A percentile compares a stretch with the other conserved stretches of the same genome.
Evolutionary conservation across 768 basidiomycete genomes (phyloP).

Genomic region (Holtermanniella nyarrowii): DNA sequence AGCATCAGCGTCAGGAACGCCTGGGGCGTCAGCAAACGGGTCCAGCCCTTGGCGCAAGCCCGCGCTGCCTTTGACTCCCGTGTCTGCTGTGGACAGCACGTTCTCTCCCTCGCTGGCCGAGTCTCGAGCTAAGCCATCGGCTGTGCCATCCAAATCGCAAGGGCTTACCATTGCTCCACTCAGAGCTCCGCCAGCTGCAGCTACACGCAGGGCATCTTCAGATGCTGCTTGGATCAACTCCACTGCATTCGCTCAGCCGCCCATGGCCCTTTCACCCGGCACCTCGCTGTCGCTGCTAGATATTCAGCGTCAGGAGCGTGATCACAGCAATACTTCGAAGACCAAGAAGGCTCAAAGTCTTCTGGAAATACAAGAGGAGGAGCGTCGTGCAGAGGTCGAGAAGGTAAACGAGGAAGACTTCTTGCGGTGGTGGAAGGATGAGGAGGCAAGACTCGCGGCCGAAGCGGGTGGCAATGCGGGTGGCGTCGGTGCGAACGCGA

Average conservation of each 20-base stretch:
- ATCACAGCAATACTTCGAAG: conserved; percentile 43
- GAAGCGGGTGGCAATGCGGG: not conserved
- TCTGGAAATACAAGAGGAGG: conserved; percentile 74
- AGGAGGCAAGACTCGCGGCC: conserved; percentile 42
- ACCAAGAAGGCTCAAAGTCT: conserved; percentile 52
- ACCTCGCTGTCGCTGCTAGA: conserved; percentile 56
- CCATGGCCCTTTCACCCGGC: conserved; percentile 17
- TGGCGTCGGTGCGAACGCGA: not conserved
- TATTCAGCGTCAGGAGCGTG: conserved; percentile 71
- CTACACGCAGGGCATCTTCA: conserved; percentile 21
- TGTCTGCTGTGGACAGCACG: not conserved
- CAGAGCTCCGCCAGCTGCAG: conserved; percentile 5
- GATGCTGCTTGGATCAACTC: conserved; percentile 3
- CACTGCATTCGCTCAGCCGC: not conserved
- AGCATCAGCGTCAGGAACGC: not conserved
- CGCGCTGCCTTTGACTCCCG: not conserved
- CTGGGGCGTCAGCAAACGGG: not conserved
- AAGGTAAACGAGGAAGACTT: conserved; percentile 60
- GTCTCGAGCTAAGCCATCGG: not conserved
- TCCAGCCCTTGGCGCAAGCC: not conserved
- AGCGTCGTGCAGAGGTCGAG: conserved; percentile 41
- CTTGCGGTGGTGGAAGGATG: conserved; percentile 76
- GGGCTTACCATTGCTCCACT: not conserved
- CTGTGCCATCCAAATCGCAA: not conserved
- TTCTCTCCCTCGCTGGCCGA: not conserved